A percentile compares a stretch with the other conserved stretches of the same genome.
Evolutionary conservation across 228 moss, liverwort and hornwort genomes (phyloP).

Genomic region (Sphagnum fallax): DNA sequence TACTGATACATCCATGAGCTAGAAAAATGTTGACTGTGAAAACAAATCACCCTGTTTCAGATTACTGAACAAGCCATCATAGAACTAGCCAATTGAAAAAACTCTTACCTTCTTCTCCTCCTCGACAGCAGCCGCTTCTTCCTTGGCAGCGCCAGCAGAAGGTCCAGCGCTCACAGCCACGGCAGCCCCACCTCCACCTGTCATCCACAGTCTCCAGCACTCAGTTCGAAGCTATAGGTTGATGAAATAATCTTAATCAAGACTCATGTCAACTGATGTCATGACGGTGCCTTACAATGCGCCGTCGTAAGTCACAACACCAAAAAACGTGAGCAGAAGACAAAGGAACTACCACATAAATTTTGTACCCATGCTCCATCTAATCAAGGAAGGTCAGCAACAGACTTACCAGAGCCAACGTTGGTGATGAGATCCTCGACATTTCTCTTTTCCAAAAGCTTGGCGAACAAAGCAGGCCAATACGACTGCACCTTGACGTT

Average conservation of each 20-base stretch:
- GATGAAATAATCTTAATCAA: not conserved
- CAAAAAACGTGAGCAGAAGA: not conserved
- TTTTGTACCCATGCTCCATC: not conserved
- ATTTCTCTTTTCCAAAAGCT: constrained; percentile 65
- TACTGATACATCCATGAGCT: no score
- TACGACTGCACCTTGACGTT: constrained; percentile 57
- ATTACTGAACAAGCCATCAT: no score
- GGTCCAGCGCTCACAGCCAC: constrained; percentile 23
- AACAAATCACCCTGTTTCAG: not conserved
- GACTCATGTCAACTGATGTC: not conserved
- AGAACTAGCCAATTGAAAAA: no score
- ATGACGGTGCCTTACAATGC: not conserved
- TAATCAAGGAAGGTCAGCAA: not conserved
- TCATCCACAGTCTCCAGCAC: not conserved
- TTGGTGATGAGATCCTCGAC: constrained; percentile 68
- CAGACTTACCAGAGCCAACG: constrained; percentile 41
- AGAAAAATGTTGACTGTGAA: not conserved
- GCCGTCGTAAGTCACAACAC: not conserved
- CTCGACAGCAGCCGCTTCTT: constrained; percentile 22
- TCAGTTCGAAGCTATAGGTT: not conserved
- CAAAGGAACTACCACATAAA: not conserved
- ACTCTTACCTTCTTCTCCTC: constrained; percentile 15
- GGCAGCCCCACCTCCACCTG: constrained; percentile 57
- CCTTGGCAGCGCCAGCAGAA: constrained; percentile 20
- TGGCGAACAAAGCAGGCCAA: constrained; percentile 69